phyloP scores from a whole-genome alignment of 2,329 filamentous ascomycete species.

The Dactylellina parvicollis region DNA sequence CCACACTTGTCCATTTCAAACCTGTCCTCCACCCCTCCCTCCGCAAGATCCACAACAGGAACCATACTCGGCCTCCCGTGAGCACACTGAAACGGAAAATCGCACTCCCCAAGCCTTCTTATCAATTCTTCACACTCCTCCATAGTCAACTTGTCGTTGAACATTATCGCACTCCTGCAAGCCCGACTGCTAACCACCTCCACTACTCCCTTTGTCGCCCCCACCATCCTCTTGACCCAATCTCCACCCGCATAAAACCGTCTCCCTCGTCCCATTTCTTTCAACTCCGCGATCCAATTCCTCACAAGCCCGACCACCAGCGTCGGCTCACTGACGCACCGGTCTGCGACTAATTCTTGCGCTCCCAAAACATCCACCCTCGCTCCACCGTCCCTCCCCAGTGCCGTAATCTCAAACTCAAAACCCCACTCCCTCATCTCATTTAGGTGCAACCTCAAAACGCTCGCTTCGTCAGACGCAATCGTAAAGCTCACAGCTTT shows the following conservation, averaged over 20 bases:
- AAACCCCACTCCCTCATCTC: slow-evolving; percentile 81
- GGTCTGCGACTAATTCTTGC: slow-evolving; percentile 77
- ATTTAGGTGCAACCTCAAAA: slow-evolving; percentile 67
- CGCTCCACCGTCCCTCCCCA: slow-evolving; percentile 5
- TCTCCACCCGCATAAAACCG: not conserved
- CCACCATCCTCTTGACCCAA: slow-evolving; percentile 45
- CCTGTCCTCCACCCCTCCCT: not conserved
- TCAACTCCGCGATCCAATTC: slow-evolving; percentile 75
- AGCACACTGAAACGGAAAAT: slow-evolving; percentile 83
- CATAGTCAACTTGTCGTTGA: slow-evolving; percentile 74
- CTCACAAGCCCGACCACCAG: slow-evolving; percentile 79
- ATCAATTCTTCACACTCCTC: slow-evolving; percentile 71
- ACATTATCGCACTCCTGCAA: slow-evolving; percentile 79
- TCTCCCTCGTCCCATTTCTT: slow-evolving; percentile 62
- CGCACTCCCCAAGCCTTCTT: slow-evolving; percentile 68
- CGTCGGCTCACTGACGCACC: slow-evolving; percentile 77
- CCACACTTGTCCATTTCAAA: slow-evolving; percentile 22
- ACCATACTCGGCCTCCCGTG: slow-evolving; percentile 77
- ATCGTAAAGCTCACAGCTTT: slow-evolving; percentile 74
- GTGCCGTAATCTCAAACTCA: slow-evolving; percentile 61
- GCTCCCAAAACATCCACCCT: slow-evolving; percentile 65
- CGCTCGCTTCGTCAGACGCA: slow-evolving; percentile 68
- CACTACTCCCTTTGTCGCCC: slow-evolving; percentile 1
- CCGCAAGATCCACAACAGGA: slow-evolving; percentile 68
- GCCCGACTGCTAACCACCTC: slow-evolving; percentile 20